phyloP scores from a whole-genome alignment of 352 stramenopile species.

The Pythium coloratum region DNA sequence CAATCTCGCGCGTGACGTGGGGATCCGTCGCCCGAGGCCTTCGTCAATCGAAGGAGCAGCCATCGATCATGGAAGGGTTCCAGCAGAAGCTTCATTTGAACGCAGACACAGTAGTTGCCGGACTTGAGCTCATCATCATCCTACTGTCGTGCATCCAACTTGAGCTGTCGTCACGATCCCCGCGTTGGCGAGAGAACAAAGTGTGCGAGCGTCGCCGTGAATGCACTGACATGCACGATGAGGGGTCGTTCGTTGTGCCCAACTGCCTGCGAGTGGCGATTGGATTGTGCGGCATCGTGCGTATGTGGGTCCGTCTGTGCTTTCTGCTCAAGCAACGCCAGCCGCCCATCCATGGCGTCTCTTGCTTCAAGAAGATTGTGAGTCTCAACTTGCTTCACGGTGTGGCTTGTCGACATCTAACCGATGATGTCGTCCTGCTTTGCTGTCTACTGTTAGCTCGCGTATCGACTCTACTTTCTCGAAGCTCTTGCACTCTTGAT shows the following conservation, averaged over 20 bases:
- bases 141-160: conserved; percentile 45
- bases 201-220: conserved; percentile 26
- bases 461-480: conserved; percentile 23
- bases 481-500: conserved; percentile 40
- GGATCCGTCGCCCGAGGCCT: conserved; percentile 18
- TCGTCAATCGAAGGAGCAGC: conserved; percentile 6
- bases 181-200: conserved; percentile 56
- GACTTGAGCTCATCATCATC: conserved; percentile 47
- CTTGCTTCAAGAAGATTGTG: conserved; percentile 22
- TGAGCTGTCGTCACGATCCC: conserved; percentile 32
- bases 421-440: not conserved
- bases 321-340: conserved; percentile 25
- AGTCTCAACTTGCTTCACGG: not conserved
- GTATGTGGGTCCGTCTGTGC: conserved; percentile 29
- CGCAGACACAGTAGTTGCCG: conserved; percentile 38
- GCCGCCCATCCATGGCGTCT: conserved; percentile 4
- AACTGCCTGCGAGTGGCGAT: conserved; percentile 38
- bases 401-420: too few species aligned
- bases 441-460: not conserved
- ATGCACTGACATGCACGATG: conserved; percentile 39
- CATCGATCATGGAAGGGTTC: conserved; percentile 29
- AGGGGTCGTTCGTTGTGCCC: conserved; percentile 37
- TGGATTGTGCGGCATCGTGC: conserved; percentile 20
- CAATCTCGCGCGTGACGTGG: conserved; percentile 27
- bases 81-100: conserved; percentile 45